Evolutionary conservation across 495 filamentous ascomycete genomes (phyloP).

Genomic region (Evansstolkia leycettana): DNA sequence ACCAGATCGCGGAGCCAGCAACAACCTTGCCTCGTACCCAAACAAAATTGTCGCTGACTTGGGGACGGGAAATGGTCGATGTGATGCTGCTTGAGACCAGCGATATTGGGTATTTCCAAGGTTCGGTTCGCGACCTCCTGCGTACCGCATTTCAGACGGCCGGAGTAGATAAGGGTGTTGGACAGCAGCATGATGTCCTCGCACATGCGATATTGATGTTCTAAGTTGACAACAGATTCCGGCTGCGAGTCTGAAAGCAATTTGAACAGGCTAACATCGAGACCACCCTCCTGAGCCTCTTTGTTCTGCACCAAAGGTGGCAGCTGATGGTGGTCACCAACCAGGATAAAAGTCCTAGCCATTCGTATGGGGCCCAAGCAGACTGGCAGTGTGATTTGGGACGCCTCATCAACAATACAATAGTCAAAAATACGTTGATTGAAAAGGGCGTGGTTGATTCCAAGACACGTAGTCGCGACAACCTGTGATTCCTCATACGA

Average conservation of each 20-base stretch:
- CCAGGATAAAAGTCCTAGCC: conserved; percentile 85
- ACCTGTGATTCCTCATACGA: conserved; percentile 74
- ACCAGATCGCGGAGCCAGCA: conserved; percentile 85
- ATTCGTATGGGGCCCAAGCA: conserved; percentile 89
- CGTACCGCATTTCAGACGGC: conserved; percentile 79
- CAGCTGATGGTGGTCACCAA: conserved; percentile 92
- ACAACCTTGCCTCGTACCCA: conserved; percentile 27
- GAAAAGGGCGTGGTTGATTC: conserved; percentile 81
- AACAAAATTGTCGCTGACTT: conserved; percentile 35
- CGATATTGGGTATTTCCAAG: conserved; percentile 47
- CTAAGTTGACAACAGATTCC: conserved; percentile 72
- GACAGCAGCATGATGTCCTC: conserved; percentile 90
- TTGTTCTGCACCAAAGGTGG: conserved; percentile 91
- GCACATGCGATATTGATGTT: conserved; percentile 97
- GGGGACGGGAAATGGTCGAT: conserved; percentile 20
- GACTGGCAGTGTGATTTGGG: conserved; percentile 90
- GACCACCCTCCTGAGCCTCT: conserved; percentile 69
- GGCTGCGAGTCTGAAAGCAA: conserved; percentile 82
- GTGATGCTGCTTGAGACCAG: conserved; percentile 43
- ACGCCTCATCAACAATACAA: conserved; percentile 96
- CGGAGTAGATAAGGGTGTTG: conserved; percentile 86
- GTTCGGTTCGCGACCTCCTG: conserved; percentile 53
- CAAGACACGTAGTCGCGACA: conserved; percentile 89
- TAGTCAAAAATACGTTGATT: conserved; percentile 87
- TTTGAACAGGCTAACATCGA: conserved; percentile 91